Percentiles rank a stretch among this genome's conserved stretches.
phyloP scores from a whole-genome alignment of 768 basidiomycete species.

The Lactifluus rugatus region DNA sequence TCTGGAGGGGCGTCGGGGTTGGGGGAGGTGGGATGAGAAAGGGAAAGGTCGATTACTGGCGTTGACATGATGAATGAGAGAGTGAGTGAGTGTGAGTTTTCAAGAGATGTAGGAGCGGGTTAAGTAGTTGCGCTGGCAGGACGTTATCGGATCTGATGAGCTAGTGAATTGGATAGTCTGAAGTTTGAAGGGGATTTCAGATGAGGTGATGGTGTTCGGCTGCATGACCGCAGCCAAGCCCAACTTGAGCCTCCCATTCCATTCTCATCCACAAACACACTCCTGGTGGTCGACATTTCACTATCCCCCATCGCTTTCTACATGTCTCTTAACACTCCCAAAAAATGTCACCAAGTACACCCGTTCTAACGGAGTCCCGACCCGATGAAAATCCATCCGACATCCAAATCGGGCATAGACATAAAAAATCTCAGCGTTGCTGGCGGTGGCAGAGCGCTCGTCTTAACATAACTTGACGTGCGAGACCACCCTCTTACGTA shows the following conservation, averaged over 20 bases:
- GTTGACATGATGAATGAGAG: constrained; percentile 1
- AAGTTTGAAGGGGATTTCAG: no score
- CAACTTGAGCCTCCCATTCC: no score
- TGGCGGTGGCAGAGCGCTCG: neutral
- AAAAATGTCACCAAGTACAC: neutral
- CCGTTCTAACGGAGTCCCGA: neutral
- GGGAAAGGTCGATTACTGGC: neutral
- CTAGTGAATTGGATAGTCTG: no score
- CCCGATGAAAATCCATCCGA: neutral
- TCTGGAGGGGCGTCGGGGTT: constrained; percentile 32
- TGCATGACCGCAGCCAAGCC: neutral
- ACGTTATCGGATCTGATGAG: constrained; percentile 9
- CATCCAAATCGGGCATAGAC: constrained; percentile 10
- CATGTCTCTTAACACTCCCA: neutral
- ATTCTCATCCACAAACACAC: neutral
- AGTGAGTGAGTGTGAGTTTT: neutral
- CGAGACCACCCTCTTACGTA: neutral
- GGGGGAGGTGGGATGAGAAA: constrained; percentile 2
- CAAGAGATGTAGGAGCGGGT: neutral
- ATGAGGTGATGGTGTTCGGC: neutral
- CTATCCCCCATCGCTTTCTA: neutral
- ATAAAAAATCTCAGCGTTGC: neutral
- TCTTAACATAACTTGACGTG: neutral
- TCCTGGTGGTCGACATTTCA: neutral
- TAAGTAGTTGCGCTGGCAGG: constrained; percentile 13